phyloP scores from a whole-genome alignment of 2,329 filamentous ascomycete genomes.

The Rachicladosporium sp. region DNA sequence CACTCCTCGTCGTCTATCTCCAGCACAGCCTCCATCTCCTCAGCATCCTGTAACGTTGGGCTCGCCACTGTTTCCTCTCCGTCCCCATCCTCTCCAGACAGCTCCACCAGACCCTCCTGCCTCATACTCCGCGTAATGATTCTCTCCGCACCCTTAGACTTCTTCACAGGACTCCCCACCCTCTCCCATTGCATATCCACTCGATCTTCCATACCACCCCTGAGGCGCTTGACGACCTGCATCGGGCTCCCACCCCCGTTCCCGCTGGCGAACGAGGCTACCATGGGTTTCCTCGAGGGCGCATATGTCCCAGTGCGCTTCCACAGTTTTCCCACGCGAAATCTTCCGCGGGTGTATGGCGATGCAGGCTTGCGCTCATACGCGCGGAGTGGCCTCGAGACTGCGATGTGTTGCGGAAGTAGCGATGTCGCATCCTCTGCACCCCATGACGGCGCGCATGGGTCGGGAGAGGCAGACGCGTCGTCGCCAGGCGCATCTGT shows the following conservation, averaged over 20 bases:
- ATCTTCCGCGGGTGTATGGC: slow-evolving; percentile 26
- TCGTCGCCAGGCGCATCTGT: too few species aligned
- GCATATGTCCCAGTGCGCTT: slow-evolving; percentile 19
- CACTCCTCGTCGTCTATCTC: background rate
- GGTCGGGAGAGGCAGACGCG: too few species aligned
- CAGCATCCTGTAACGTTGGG: slow-evolving; percentile 1
- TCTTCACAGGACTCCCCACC: slow-evolving; percentile 15
- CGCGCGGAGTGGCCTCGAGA: slow-evolving; percentile 32
- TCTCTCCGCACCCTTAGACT: slow-evolving; percentile 3
- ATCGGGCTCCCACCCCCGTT: slow-evolving; percentile 20
- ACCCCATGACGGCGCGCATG: slow-evolving; percentile 21
- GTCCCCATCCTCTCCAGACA: slow-evolving; percentile 9
- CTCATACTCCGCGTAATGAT: slow-evolving; percentile 18
- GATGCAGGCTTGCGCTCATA: slow-evolving; percentile 38
- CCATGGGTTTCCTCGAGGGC: slow-evolving; percentile 1
- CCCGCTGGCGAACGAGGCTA: slow-evolving; percentile 18
- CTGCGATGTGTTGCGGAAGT: slow-evolving; percentile 27
- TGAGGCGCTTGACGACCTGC: slow-evolving; percentile 34
- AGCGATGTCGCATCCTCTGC: slow-evolving; percentile 30
- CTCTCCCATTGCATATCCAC: slow-evolving; percentile 17
- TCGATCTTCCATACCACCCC: slow-evolving; percentile 18
- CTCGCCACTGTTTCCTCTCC: slow-evolving; percentile 2
- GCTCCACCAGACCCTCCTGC: slow-evolving; percentile 11
- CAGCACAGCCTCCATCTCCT: slow-evolving; percentile 1
- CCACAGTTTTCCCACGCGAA: slow-evolving; percentile 32